These are phyloP conservation scores for Crithidia expoeki DNA, from an alignment of 208 protist genomes.

Conservation along the genomic window DNA sequence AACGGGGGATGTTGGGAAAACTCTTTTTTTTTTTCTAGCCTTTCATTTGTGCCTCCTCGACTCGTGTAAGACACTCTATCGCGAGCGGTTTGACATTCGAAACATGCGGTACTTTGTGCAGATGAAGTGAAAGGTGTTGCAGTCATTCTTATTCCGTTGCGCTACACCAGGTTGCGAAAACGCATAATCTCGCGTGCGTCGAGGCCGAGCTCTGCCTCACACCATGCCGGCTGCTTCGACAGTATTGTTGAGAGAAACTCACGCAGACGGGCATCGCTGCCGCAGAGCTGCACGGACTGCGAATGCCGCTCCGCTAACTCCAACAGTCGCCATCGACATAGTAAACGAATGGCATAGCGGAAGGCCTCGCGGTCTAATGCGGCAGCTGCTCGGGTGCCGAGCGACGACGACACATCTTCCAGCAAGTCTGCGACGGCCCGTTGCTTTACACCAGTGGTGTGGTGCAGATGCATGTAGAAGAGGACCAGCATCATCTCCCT, in stretches of 20 bases:
- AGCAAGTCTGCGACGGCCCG: conserved; percentile 70
- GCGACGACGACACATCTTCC: conserved; percentile 73
- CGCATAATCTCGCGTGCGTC: conserved; percentile 65
- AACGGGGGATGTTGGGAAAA: too few species aligned
- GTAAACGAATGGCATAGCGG: conserved; percentile 46
- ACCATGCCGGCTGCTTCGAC: conserved; percentile 44
- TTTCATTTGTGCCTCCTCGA: too few species aligned
- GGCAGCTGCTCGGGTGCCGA: conserved; percentile 68
- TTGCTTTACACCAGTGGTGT: conserved; percentile 41
- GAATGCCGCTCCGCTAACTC: conserved; percentile 27
- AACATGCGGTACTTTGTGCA: too few species aligned
- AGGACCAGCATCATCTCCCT: conserved; percentile 62
- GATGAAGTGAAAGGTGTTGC: too few species aligned
- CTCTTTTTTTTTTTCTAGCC: too few species aligned
- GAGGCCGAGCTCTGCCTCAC: conserved; percentile 53
- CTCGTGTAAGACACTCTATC: too few species aligned
- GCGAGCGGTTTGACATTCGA: too few species aligned
- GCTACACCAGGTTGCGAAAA: conserved; percentile 62
- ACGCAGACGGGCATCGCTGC: conserved; percentile 50
- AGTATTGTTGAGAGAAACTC: conserved; percentile 57
- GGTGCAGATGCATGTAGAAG: conserved; percentile 64
- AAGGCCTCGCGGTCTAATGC: conserved; percentile 67
- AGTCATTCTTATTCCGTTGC: neutral
- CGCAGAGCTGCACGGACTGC: conserved; percentile 48
- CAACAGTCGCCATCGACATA: conserved; percentile 64